These are phyloP conservation scores for Hygrophoropsis aurantiaca DNA, from an alignment of 768 basidiomycete genomes.

Conservation along the genomic window DNA sequence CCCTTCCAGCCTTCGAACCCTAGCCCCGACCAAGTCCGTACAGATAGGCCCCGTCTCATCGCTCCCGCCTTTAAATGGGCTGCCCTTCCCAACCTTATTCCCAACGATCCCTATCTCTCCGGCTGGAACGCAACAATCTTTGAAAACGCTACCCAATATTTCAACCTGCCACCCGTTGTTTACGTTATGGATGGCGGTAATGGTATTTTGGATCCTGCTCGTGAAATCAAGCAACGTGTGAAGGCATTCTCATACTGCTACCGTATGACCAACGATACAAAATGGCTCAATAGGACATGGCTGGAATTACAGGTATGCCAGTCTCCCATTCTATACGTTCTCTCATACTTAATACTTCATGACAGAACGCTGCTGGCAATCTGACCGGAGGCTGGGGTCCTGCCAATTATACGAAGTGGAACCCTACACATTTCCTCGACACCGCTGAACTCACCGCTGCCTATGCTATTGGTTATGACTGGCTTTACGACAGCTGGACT, in stretches of 20 bases:
- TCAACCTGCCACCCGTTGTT: slow-evolving; percentile 54
- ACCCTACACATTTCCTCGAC: slow-evolving; percentile 89
- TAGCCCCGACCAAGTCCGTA: slow-evolving; percentile 55
- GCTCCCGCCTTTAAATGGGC: slow-evolving; percentile 93
- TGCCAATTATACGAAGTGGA: slow-evolving; percentile 70
- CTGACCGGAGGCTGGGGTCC: slow-evolving; percentile 66
- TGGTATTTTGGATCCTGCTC: slow-evolving; percentile 89
- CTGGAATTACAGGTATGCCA: slow-evolving; percentile 76
- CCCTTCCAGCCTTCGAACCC: slow-evolving; percentile 69
- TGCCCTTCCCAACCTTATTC: slow-evolving; percentile 74
- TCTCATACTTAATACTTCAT: neutral
- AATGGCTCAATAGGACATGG: slow-evolving; percentile 87
- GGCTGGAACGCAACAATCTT: slow-evolving; percentile 93
- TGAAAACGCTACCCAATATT: slow-evolving; percentile 79
- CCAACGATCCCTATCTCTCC: slow-evolving; percentile 79
- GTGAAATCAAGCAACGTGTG: slow-evolving; percentile 85
- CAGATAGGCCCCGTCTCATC: slow-evolving; percentile 87
- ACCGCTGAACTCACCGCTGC: slow-evolving; percentile 86
- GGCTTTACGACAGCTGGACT: slow-evolving; percentile 87
- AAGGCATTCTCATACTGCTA: slow-evolving; percentile 93
- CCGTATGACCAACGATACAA: slow-evolving; percentile 87
- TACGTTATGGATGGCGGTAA: slow-evolving; percentile 82
- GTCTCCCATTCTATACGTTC: too few species aligned
- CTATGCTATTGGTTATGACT: slow-evolving; percentile 93
- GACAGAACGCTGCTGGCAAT: slow-evolving; percentile 75